Evolutionary conservation across 495 filamentous ascomycete genomes (phyloP).

Genomic region (Margaritispora aquatica): DNA sequence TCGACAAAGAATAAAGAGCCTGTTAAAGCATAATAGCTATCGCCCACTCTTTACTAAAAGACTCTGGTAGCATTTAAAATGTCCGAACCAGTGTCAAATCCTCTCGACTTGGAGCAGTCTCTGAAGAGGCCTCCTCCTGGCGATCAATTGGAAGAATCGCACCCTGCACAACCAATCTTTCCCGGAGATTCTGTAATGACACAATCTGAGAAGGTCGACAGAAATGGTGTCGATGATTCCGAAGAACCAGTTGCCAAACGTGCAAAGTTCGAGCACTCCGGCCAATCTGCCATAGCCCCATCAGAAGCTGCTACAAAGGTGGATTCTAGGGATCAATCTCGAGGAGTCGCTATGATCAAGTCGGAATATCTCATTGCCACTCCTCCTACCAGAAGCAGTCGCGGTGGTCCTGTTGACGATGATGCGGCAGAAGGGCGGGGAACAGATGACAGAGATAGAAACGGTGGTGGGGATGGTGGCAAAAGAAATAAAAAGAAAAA

Average conservation of each 20-base stretch:
- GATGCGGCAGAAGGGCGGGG: constrained; percentile 57
- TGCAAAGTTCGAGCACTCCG: constrained; percentile 44
- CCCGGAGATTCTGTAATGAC: constrained; percentile 28
- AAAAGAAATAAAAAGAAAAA: constrained; percentile 56
- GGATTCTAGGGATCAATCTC: constrained; percentile 35
- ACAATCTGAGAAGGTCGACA: constrained; percentile 29
- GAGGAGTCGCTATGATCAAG: constrained; percentile 79
- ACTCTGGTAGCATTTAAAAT: background rate
- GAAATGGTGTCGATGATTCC: constrained; percentile 18
- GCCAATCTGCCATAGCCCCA: background rate
- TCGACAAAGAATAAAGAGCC: background rate
- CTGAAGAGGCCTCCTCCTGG: constrained; percentile 14
- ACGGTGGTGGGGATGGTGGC: constrained; percentile 8
- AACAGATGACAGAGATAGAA: constrained; percentile 20
- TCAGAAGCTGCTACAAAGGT: constrained; percentile 7
- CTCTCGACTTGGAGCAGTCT: constrained; percentile 8
- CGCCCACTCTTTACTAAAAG: background rate
- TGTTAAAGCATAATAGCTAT: background rate
- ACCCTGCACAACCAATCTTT: constrained; percentile 21
- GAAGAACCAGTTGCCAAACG: constrained; percentile 54
- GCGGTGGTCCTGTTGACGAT: constrained; percentile 30
- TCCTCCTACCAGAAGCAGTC: background rate
- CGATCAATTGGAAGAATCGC: constrained; percentile 8
- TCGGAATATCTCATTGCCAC: constrained; percentile 51
- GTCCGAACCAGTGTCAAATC: constrained; percentile 4